phyloP scores from a whole-genome alignment of 1,139 yeast species.

The Taphrina communis region DNA sequence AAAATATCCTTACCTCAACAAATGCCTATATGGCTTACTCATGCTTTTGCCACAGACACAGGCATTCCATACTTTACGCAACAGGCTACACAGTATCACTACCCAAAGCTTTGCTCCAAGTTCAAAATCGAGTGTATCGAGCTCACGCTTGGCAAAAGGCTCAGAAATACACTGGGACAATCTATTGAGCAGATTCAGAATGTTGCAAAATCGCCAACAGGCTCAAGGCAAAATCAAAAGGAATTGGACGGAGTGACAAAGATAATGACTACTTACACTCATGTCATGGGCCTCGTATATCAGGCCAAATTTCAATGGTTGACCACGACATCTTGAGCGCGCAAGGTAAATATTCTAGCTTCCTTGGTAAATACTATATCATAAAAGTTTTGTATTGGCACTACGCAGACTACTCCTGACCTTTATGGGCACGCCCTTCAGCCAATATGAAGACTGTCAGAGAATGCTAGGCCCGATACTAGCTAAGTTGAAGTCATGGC shows the following conservation, averaged over 20 bases:
- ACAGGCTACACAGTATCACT: slow-evolving; percentile 66
- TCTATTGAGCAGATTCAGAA: slow-evolving; percentile 18
- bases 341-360: too few species aligned
- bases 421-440: too few species aligned
- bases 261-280: not conserved
- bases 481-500: too few species aligned
- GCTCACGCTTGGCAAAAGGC: slow-evolving; percentile 12
- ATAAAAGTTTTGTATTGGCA: too few species aligned
- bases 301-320: too few species aligned
- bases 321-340: too few species aligned
- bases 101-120: slow-evolving; percentile 13
- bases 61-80: slow-evolving; percentile 82
- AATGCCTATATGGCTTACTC: slow-evolving; percentile 85
- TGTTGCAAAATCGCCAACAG: slow-evolving; percentile 21
- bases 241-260: slow-evolving; percentile 10
- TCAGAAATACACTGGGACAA: slow-evolving; percentile 24
- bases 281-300: not conserved
- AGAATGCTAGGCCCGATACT: too few species aligned
- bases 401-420: too few species aligned
- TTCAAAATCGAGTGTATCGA: slow-evolving; percentile 5
- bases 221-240: slow-evolving; percentile 3
- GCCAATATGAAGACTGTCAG: too few species aligned
- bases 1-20: slow-evolving; percentile 78
- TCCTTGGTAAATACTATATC: too few species aligned
- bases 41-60: slow-evolving; percentile 96